Evolutionary conservation across 2,329 filamentous ascomycete species (phyloP).

Genomic region (Sclerotinia glacialis): DNA sequence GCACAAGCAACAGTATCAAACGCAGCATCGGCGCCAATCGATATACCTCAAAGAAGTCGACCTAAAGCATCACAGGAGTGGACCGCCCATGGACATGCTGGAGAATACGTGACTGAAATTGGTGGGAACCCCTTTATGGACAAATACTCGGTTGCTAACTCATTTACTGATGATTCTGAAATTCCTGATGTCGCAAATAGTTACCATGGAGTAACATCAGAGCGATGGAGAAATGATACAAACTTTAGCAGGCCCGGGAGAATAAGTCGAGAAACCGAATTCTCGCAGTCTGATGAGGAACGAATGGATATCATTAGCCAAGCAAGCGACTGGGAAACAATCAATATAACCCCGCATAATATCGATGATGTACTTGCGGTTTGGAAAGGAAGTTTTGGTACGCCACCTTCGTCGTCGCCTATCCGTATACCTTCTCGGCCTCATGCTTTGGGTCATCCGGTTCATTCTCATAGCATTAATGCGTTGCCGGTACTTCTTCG

Average conservation of each 20-base stretch:
- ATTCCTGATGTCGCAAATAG: neutral
- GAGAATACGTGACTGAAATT: neutral
- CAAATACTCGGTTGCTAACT: neutral
- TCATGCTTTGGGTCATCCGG: neutral
- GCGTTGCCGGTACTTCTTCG: neutral
- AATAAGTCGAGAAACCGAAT: neutral
- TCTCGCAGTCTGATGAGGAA: neutral
- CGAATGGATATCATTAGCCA: neutral
- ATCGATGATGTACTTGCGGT: slow-evolving; percentile 7
- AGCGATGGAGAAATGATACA: neutral
- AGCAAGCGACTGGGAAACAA: neutral
- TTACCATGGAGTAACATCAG: neutral
- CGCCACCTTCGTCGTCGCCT: neutral
- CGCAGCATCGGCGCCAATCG: neutral
- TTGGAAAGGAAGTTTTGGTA: neutral
- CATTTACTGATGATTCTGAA: neutral
- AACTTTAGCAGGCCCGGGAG: neutral
- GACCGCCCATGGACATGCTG: neutral
- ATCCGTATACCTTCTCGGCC: neutral
- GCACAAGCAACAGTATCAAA: neutral
- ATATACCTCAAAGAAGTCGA: neutral
- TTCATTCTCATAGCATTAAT: neutral
- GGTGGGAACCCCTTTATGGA: neutral
- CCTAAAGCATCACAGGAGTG: neutral
- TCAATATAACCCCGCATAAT: neutral